phyloP scores from a whole-genome alignment of 192 early-diverging fungal species.

The Lobosporangium transversale region DNA sequence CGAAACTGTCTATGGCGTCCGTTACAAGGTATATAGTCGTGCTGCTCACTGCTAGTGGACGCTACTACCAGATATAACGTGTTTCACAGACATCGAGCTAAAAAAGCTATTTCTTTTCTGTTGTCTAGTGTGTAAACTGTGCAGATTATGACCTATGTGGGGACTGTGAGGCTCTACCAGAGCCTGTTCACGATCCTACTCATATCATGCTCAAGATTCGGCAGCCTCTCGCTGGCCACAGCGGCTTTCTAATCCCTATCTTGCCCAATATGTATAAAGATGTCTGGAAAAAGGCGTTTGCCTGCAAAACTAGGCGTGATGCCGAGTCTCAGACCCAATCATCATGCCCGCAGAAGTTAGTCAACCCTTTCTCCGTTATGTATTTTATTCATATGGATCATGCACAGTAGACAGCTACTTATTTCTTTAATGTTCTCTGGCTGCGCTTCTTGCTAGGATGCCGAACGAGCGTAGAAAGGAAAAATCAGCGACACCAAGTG shows the following conservation, averaged over 20 bases:
- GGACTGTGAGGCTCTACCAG: slow-evolving; percentile 62
- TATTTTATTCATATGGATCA: too few relatives aligned
- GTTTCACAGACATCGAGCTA: not conserved
- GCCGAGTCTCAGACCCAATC: too few relatives aligned
- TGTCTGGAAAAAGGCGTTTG: too few relatives aligned
- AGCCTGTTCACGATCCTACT: slow-evolving; percentile 51
- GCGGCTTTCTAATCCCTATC: slow-evolving; percentile 26
- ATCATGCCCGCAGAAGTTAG: too few relatives aligned
- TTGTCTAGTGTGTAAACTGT: slow-evolving; percentile 65
- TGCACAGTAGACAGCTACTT: too few relatives aligned
- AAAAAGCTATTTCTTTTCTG: not conserved
- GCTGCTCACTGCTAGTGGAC: not conserved
- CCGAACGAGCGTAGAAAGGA: too few relatives aligned
- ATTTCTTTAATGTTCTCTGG: too few relatives aligned
- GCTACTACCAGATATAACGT: not conserved
- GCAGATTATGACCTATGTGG: slow-evolving; percentile 71
- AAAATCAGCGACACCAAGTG: too few relatives aligned
- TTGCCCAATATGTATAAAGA: slow-evolving; percentile 55
- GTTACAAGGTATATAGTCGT: slow-evolving; percentile 56
- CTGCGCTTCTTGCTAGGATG: too few relatives aligned
- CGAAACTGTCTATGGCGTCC: slow-evolving; percentile 56
- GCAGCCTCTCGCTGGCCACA: slow-evolving; percentile 43
- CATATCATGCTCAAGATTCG: slow-evolving; percentile 65
- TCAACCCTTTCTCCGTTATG: too few relatives aligned
- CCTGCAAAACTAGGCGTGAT: too few relatives aligned